Conservation (phyloP, 148 eudicot species). For the Cornus controversa region DNA sequence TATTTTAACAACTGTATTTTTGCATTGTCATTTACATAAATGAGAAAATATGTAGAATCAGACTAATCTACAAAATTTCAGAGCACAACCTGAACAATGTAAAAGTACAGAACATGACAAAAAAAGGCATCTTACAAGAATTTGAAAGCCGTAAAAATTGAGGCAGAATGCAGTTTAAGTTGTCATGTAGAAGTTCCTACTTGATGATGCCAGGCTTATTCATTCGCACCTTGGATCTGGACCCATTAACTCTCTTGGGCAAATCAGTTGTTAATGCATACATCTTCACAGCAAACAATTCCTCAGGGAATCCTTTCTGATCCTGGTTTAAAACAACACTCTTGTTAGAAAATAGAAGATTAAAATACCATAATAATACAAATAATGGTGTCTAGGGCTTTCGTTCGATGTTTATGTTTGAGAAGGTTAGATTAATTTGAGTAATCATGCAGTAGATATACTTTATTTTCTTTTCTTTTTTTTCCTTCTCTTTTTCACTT, state of each 20-base stretch:
- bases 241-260: constrained; percentile 33
- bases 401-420: too few species aligned
- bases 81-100: background rate
- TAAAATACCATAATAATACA: too few species aligned
- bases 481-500: too few species aligned
- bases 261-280: constrained; percentile 75
- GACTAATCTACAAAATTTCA: background rate
- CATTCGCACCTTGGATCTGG: constrained; percentile 36
- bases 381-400: too few species aligned
- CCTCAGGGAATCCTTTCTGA: constrained; percentile 77
- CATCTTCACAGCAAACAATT: constrained; percentile 83
- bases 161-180: background rate
- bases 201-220: constrained; percentile 70
- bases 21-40: too few species aligned
- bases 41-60: background rate
- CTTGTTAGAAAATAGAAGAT: background rate
- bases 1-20: too few species aligned
- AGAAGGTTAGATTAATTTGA: too few species aligned
- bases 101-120: background rate
- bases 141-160: background rate
- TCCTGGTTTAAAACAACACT: constrained; percentile 42
- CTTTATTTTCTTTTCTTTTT: too few species aligned
- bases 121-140: background rate
- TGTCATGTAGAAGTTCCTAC: constrained; percentile 22
- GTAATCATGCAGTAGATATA: too few species aligned